Conservation (phyloP, 441 rosid genomes). For the Sinapis alba region DNA sequence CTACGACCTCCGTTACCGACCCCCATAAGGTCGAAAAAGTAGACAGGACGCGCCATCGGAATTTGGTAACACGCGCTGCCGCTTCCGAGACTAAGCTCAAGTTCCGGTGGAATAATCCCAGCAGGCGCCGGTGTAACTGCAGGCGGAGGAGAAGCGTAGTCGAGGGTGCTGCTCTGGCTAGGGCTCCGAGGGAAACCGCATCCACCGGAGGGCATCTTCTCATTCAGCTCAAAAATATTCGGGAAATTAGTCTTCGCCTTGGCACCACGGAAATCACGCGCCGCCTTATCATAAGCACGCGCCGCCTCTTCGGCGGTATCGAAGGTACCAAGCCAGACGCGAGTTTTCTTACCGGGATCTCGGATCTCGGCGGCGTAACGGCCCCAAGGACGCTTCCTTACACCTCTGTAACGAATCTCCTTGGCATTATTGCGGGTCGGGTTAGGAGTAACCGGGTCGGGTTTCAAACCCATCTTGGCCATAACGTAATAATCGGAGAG, state of each 20-base stretch:
- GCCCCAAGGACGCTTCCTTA: constrained; percentile 77
- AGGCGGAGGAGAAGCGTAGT: constrained; percentile 49
- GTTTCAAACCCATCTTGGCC: constrained; percentile 51
- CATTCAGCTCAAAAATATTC: constrained; percentile 21
- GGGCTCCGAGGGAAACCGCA: constrained; percentile 44
- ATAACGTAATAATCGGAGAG: background rate
- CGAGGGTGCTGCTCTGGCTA: constrained; percentile 61
- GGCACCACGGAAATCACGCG: constrained; percentile 65
- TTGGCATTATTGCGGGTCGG: constrained; percentile 27
- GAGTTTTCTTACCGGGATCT: constrained; percentile 63
- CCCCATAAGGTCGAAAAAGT: constrained; percentile 46
- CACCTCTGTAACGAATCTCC: constrained; percentile 65
- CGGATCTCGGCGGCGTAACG: constrained; percentile 79
- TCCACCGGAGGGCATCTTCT: constrained; percentile 1
- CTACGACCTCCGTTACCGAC: constrained; percentile 30
- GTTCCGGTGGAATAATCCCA: constrained; percentile 42
- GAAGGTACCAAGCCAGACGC: constrained; percentile 72
- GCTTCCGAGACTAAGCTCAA: constrained; percentile 51
- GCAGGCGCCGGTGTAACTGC: constrained; percentile 28
- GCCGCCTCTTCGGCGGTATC: constrained; percentile 68
- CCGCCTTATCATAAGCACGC: constrained; percentile 65
- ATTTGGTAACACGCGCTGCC: constrained; percentile 43
- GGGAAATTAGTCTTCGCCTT: constrained; percentile 69
- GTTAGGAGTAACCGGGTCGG: constrained; percentile 28
- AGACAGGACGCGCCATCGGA: constrained; percentile 45